Conservation (phyloP, 1,284 basidiomycete genomes). For the Trichosporon faecale region DNA sequence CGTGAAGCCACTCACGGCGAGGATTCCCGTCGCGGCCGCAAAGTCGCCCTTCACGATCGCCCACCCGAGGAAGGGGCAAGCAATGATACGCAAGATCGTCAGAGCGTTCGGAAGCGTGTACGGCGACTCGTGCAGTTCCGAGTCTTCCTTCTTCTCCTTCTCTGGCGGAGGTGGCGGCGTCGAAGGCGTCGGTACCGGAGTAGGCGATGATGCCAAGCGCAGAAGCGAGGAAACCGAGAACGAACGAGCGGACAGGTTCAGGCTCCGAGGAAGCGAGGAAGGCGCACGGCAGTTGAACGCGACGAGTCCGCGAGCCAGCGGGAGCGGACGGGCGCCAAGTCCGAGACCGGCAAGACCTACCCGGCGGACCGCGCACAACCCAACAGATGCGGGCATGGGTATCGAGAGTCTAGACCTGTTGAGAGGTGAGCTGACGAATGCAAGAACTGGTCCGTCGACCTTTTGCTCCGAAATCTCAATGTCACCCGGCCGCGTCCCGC, state of each 20-base stretch:
- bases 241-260: neutral
- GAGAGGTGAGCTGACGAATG: slow-evolving; percentile 1
- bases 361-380: slow-evolving; percentile 5
- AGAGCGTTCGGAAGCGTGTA: slow-evolving; percentile 92
- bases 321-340: neutral
- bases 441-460: neutral
- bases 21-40: slow-evolving; percentile 69
- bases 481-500: neutral
- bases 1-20: slow-evolving; percentile 84
- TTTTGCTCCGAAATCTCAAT: slow-evolving; percentile 8
- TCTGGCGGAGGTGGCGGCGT: neutral
- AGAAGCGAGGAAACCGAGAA: neutral
- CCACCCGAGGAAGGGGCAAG: slow-evolving; percentile 88
- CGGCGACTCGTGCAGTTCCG: slow-evolving; percentile 73
- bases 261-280: neutral
- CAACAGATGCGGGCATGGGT: slow-evolving; percentile 6
- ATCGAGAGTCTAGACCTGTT: slow-evolving; percentile 3
- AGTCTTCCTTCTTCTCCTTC: neutral
- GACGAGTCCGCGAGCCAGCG: neutral
- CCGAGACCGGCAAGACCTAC: neutral
- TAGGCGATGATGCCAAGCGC: neutral
- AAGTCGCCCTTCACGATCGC: slow-evolving; percentile 84
- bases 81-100: slow-evolving; percentile 77
- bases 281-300: slow-evolving; percentile 4
- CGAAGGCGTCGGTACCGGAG: neutral